Evolutionary conservation across 2,329 filamentous ascomycete genomes (phyloP).

Genomic region (Leptographium wingfieldii): DNA sequence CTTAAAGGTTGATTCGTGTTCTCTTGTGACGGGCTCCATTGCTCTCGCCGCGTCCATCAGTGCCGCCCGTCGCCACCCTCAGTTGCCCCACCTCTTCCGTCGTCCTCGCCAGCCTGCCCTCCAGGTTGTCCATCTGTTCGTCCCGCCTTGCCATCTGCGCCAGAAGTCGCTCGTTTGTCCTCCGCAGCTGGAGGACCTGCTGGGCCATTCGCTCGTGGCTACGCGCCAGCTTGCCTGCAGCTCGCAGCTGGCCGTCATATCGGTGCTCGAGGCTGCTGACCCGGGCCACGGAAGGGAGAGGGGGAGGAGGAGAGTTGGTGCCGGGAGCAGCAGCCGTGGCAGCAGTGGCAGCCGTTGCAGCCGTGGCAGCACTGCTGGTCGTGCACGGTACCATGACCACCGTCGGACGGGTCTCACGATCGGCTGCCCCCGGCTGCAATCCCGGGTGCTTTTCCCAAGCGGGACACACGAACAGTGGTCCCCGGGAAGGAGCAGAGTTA

Average conservation of each 20-base stretch:
- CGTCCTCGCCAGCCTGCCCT: background rate
- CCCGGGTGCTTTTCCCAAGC: slow-evolving; percentile 34
- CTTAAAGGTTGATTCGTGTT: background rate
- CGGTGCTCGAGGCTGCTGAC: slow-evolving; percentile 22
- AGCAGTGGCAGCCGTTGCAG: too few relatives aligned
- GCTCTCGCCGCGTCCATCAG: too few relatives aligned
- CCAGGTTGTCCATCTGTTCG: background rate
- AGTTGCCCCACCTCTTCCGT: background rate
- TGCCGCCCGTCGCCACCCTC: background rate
- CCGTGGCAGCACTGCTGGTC: slow-evolving; percentile 8
- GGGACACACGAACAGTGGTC: slow-evolving; percentile 41
- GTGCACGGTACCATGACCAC: slow-evolving; percentile 17
- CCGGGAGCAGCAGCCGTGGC: too few relatives aligned
- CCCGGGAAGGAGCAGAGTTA: slow-evolving; percentile 4
- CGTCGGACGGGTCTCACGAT: slow-evolving; percentile 31
- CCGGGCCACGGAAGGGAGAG: slow-evolving; percentile 7
- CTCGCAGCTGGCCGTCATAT: slow-evolving; percentile 9
- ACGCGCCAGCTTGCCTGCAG: slow-evolving; percentile 3
- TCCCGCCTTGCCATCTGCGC: background rate
- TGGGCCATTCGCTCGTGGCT: slow-evolving; percentile 4
- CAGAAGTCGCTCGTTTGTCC: slow-evolving; percentile 3
- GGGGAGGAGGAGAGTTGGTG: background rate
- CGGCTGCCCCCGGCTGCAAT: slow-evolving; percentile 26
- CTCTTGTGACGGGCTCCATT: background rate
- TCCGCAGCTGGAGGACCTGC: slow-evolving; percentile 2